A percentile compares a stretch with the other conserved stretches of the same genome.
Evolutionary conservation across 1,139 yeast species (phyloP).

Genomic region (Geotrichum bryndzae): DNA sequence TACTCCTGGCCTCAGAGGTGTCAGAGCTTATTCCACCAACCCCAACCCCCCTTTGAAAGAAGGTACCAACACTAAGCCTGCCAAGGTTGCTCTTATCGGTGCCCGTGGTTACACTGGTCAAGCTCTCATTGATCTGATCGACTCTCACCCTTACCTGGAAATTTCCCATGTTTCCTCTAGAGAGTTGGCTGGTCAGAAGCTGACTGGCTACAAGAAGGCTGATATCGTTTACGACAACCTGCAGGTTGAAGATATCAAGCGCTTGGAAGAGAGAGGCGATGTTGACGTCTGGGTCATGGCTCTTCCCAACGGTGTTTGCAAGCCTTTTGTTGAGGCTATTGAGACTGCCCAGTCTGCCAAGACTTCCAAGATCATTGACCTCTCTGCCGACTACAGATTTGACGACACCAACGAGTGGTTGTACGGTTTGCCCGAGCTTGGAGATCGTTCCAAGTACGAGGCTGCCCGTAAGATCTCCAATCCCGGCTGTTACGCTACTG

Average conservation of each 20-base stretch:
- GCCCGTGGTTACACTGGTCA: conserved; percentile 98
- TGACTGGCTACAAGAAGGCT: conserved; percentile 78
- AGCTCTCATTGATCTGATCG: conserved; percentile 79
- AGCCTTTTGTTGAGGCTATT: conserved; percentile 93
- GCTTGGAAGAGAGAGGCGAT: conserved; percentile 65
- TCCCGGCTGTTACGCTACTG: conserved; percentile 99
- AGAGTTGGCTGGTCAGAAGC: conserved; percentile 81
- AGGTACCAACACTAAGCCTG: conserved; percentile 54
- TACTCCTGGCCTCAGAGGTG: background rate
- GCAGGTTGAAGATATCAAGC: conserved; percentile 77
- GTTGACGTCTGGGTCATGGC: conserved; percentile 99
- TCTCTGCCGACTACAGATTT: conserved; percentile 94
- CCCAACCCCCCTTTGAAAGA: conserved; percentile 68
- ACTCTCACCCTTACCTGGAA: conserved; percentile 81
- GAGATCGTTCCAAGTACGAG: conserved; percentile 61
- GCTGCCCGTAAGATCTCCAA: conserved; percentile 81
- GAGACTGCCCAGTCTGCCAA: conserved; percentile 49
- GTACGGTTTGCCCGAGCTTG: conserved; percentile 77
- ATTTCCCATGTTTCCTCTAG: conserved; percentile 92
- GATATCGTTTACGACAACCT: conserved; percentile 78
- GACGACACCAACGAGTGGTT: conserved; percentile 84
- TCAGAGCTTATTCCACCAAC: conserved; percentile 38
- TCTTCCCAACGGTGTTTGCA: conserved; percentile 94
- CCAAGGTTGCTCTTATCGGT: conserved; percentile 88
- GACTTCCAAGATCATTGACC: conserved; percentile 75